These are phyloP conservation scores for Colletotrichum sp. DNA, from an alignment of 2,329 filamentous ascomycete species.

Conservation along the genomic window DNA sequence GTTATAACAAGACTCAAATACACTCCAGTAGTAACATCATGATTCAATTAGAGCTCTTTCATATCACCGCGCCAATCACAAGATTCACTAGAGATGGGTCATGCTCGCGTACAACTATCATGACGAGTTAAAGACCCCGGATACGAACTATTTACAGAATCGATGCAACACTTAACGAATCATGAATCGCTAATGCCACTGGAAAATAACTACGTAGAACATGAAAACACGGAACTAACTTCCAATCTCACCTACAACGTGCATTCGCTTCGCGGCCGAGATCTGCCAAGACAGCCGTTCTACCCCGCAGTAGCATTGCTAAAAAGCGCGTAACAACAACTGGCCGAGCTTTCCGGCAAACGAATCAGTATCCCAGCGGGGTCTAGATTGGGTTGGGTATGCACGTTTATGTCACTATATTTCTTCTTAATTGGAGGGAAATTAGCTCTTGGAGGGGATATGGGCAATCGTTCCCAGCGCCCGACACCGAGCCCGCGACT, in stretches of 20 bases:
- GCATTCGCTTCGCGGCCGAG: background rate
- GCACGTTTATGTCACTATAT: background rate
- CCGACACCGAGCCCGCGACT: background rate
- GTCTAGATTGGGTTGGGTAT: background rate
- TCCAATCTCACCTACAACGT: background rate
- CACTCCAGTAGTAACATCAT: background rate
- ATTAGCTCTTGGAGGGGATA: background rate
- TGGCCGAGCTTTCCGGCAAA: background rate
- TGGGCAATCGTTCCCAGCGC: background rate
- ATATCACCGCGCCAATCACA: background rate
- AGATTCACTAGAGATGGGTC: background rate
- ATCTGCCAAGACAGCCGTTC: background rate
- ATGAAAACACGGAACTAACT: background rate
- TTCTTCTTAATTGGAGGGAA: slow-evolving; percentile 6
- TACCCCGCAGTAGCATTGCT: slow-evolving; percentile 8
- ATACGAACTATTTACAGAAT: background rate
- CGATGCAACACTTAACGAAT: background rate
- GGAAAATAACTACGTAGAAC: background rate
- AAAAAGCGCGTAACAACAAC: background rate
- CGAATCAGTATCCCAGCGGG: background rate
- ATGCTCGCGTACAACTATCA: background rate
- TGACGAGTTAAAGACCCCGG: background rate
- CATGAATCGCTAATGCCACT: background rate
- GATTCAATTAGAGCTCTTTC: background rate
- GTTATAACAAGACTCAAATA: accelerated